A percentile compares a stretch with the other conserved stretches of the same genome.
phyloP scores from a whole-genome alignment of 441 rosid species.

The Pelargonium citronellum region DNA sequence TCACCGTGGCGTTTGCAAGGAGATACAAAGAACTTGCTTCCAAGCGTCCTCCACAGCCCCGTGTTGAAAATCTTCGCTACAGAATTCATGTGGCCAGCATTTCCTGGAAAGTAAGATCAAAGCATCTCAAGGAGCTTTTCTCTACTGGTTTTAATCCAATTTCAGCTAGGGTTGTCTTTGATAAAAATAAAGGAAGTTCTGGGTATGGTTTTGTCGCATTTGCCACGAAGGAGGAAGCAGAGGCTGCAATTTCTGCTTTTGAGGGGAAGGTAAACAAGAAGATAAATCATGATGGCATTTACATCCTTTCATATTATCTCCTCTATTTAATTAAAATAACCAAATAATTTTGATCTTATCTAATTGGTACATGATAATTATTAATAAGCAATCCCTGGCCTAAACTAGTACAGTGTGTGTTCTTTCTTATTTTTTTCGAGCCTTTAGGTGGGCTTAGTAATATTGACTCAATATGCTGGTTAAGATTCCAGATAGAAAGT shows the following conservation, averaged over 20 bases:
- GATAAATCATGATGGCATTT: conserved; percentile 3
- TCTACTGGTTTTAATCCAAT: conserved; percentile 47
- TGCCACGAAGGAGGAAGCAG: conserved; percentile 74
- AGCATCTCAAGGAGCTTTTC: conserved; percentile 66
- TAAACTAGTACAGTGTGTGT: no score
- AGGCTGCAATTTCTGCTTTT: conserved; percentile 56
- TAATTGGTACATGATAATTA: no score
- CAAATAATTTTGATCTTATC: no score
- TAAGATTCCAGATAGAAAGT: background rate
- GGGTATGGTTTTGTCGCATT: conserved; percentile 89
- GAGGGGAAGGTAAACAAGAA: conserved; percentile 63
- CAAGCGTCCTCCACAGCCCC: conserved; percentile 16
- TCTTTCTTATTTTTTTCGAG: no score
- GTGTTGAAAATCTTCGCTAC: conserved; percentile 46
- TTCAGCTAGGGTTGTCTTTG: conserved; percentile 65
- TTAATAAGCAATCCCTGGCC: no score
- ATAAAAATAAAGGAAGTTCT: conserved; percentile 49
- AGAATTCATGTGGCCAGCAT: conserved; percentile 75
- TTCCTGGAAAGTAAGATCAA: conserved; percentile 76
- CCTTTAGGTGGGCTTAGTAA: background rate
- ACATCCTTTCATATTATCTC: no score
- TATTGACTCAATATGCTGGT: background rate
- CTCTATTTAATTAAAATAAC: no score
- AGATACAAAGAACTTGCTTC: conserved; percentile 48
- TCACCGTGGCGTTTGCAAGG: conserved; percentile 65